Evolutionary conservation across 2,329 filamentous ascomycete genomes (phyloP).

Genomic region (Pseudogymnoascus sp.): DNA sequence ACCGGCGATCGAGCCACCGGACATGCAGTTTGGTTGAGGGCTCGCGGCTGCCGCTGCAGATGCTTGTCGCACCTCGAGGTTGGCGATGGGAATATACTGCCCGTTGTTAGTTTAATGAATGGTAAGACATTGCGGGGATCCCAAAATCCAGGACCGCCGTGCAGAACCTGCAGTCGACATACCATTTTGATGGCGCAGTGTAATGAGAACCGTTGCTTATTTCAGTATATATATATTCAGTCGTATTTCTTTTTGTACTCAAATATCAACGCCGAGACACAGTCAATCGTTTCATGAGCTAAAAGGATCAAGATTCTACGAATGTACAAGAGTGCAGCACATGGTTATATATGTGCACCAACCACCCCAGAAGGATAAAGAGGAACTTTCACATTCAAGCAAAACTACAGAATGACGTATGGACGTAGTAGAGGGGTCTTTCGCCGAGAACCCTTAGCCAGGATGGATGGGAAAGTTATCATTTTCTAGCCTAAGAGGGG

Average conservation of each 20-base stretch:
- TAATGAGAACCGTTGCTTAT: neutral
- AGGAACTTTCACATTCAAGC: constrained; percentile 1
- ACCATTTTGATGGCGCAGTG: neutral
- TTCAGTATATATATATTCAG: neutral
- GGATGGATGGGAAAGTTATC: neutral
- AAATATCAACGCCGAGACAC: neutral
- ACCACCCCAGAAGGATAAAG: neutral
- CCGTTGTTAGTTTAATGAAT: neutral
- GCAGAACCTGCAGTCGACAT: neutral
- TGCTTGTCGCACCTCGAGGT: constrained; percentile 5
- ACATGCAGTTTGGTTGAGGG: constrained; percentile 6
- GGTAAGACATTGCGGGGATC: neutral
- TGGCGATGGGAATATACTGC: constrained; percentile 5
- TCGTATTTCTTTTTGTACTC: neutral
- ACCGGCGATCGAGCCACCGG: constrained; percentile 6
- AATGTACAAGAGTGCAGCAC: neutral
- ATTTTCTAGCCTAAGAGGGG: neutral
- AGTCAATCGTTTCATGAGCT: neutral
- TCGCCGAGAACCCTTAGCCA: neutral
- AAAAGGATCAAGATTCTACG: neutral
- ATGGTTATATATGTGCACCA: constrained; percentile 1
- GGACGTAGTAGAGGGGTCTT: neutral
- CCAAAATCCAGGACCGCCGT: neutral
- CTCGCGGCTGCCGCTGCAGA: neutral
- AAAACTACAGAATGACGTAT: neutral